Conservation (phyloP, 805 yeast species). For the Dipodascus albidus region DNA sequence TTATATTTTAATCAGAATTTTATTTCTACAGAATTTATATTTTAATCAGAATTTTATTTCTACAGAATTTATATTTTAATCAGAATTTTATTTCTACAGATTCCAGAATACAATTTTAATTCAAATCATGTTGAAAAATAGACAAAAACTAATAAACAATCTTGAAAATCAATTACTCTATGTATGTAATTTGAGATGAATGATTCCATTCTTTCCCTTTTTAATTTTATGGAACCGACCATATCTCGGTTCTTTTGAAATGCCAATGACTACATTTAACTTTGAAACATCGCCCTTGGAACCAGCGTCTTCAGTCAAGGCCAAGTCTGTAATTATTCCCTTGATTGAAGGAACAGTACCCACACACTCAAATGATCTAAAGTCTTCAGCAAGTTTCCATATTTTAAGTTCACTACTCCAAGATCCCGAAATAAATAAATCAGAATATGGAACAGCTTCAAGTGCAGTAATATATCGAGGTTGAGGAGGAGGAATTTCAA, state of each 20-base stretch:
- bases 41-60: too few species aligned
- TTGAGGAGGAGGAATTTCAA: constrained; percentile 47
- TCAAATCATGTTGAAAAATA: too few species aligned
- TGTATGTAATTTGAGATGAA: constrained; percentile 19
- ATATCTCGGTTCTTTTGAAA: constrained; percentile 75
- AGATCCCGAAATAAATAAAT: constrained; percentile 79
- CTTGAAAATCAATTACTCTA: background rate
- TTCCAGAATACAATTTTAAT: too few species aligned
- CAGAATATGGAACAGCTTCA: constrained; percentile 73
- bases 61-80: too few species aligned
- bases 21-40: too few species aligned
- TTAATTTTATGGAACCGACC: constrained; percentile 69
- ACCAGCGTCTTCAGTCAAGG: constrained; percentile 14
- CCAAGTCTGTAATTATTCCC: constrained; percentile 40
- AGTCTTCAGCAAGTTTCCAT: constrained; percentile 65
- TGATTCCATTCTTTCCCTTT: constrained; percentile 61
- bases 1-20: too few species aligned
- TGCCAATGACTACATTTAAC: constrained; percentile 43
- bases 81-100: too few species aligned
- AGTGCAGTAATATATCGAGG: constrained; percentile 84
- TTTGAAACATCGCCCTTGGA: constrained; percentile 31
- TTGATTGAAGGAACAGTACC: constrained; percentile 47
- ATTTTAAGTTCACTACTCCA: constrained; percentile 67
- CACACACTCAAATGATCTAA: constrained; percentile 43
- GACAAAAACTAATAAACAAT: too few species aligned